Conservation (phyloP, 495 filamentous ascomycete genomes). For the Lentithecium fluviatile region DNA sequence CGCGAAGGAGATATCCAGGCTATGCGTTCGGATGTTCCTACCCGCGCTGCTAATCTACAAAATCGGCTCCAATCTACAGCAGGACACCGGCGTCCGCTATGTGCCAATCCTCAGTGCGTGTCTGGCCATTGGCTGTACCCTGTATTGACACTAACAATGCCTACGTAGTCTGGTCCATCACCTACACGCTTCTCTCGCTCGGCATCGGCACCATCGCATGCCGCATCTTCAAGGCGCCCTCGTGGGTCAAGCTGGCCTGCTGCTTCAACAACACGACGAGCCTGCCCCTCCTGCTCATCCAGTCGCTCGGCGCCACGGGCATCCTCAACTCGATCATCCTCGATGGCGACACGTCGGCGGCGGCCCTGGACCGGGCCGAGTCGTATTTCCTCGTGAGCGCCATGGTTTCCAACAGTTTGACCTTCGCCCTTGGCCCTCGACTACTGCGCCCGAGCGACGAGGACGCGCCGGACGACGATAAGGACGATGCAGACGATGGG, state of each 20-base stretch:
- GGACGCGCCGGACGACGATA: slow-evolving; percentile 42
- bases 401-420: slow-evolving; percentile 62
- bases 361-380: slow-evolving; percentile 63
- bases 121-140: not conserved
- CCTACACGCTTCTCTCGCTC: slow-evolving; percentile 58
- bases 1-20: slow-evolving; percentile 62
- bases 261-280: slow-evolving; percentile 77
- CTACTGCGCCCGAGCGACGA: slow-evolving; percentile 53
- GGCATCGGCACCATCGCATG: slow-evolving; percentile 49
- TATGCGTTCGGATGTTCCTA: slow-evolving; percentile 68
- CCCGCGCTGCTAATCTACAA: slow-evolving; percentile 69
- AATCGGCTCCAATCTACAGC: slow-evolving; percentile 63
- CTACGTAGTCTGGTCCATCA: slow-evolving; percentile 56
- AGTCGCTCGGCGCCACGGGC: slow-evolving; percentile 63
- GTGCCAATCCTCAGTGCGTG: slow-evolving; percentile 51
- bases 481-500: slow-evolving; percentile 45
- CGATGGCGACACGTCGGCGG: slow-evolving; percentile 48
- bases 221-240: slow-evolving; percentile 56
- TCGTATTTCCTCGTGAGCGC: slow-evolving; percentile 67
- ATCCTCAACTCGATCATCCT: slow-evolving; percentile 57
- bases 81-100: slow-evolving; percentile 57
- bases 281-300: slow-evolving; percentile 66
- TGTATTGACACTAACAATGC: not conserved
- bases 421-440: slow-evolving; percentile 64
- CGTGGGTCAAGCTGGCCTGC: slow-evolving; percentile 65